Evolutionary conservation across 2,329 filamentous ascomycete species (phyloP).

Genomic region (Aschersonia sp.): DNA sequence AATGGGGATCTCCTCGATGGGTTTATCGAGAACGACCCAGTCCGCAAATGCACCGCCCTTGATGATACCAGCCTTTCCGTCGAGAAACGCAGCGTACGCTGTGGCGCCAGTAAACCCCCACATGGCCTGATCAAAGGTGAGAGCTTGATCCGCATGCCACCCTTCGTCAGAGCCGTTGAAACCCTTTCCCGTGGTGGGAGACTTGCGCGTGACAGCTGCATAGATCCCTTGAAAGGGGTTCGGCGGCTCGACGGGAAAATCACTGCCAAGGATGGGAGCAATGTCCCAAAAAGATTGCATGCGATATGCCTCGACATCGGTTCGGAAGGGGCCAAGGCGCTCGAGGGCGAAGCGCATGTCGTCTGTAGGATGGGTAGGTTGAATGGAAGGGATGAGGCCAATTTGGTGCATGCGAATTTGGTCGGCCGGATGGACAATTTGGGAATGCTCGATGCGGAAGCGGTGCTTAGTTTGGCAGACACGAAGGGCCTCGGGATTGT

Average conservation of each 20-base stretch:
- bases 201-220: conserved; percentile 47
- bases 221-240: conserved; percentile 55
- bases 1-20: conserved; percentile 32
- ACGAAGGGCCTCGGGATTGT: conserved; percentile 17
- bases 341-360: conserved; percentile 53
- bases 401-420: conserved; percentile 42
- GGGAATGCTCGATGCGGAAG: conserved; percentile 56
- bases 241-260: conserved; percentile 58
- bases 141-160: conserved; percentile 44
- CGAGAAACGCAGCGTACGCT: conserved; percentile 43
- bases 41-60: conserved; percentile 47
- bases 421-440: conserved; percentile 54
- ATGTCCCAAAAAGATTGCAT: conserved; percentile 46
- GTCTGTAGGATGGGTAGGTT: conserved; percentile 58
- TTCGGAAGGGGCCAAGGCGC: conserved; percentile 42
- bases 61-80: conserved; percentile 44
- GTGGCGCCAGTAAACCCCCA: conserved; percentile 46
- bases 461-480: conserved; percentile 39
- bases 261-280: conserved; percentile 46
- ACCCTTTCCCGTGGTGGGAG: conserved; percentile 38
- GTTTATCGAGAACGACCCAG: conserved; percentile 53
- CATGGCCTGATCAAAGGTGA: conserved; percentile 44
- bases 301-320: conserved; percentile 43
- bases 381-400: conserved; percentile 52
- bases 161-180: conserved; percentile 30